Evolutionary conservation across 257 asterid genomes (phyloP), one percentile per base, ranked within the genome.

Genomic region (Ocimum tenuiflorum): DNA sequence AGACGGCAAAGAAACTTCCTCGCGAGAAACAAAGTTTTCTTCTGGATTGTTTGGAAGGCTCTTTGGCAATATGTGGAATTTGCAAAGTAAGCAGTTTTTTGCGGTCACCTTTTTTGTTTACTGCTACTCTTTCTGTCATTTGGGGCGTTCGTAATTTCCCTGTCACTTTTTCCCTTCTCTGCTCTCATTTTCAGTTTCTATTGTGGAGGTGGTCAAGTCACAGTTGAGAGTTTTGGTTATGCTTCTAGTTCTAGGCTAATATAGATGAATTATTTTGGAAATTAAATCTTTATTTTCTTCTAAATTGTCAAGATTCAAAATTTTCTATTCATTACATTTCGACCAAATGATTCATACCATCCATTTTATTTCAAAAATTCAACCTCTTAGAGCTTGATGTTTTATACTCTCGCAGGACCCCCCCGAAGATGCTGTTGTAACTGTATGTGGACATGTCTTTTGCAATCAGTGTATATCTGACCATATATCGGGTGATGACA

Each of bases 401-500:
- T 68, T 58, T 8, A 24, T 59, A 67, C 43, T 13, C 29, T 74
- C 74, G 54, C 84, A 90, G 99, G 99, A 94, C 68, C 89, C 97
- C 33, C 99, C 99, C 24, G 97, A 94, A 86, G 99, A 88, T 73
- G 91, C 96, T 58, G 94, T 86, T 67, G 87, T 90, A 45, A 82
- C 99, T 35, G 78, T 79, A 74, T 90, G 99, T 71, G 97, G 96
- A 39, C 99, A 92, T 29, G 95, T 89, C 45, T 92, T 86, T 64
- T 92, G 99, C 91, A 83, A 84, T 72, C 97, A 89, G 82, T 92
- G 99, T 80, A 83, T 94, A 82, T 76, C 79, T 68, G 97, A 94
- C 77, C 96, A 82, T 78, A 76, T 90, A 67, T 76, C 84, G 27
- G 95, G 95, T 24, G 97, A 90, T 49, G 95, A 85, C 73, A 78